A percentile compares a stretch with the other conserved stretches of the same genome.
Evolutionary conservation across 768 basidiomycete species (phyloP).

Genomic region (Boletus rubescentipes): DNA sequence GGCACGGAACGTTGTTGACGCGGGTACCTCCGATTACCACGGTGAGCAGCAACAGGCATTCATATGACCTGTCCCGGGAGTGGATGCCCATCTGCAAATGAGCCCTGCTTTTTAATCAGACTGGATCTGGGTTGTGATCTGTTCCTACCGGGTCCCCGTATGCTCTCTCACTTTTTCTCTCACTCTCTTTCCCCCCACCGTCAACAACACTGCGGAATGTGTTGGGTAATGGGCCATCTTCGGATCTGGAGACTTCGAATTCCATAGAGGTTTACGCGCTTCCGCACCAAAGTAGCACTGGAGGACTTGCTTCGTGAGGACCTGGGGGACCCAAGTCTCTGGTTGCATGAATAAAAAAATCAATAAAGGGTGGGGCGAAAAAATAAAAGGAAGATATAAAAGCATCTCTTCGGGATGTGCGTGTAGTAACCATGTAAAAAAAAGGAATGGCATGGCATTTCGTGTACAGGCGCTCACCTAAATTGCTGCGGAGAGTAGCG

Average conservation of each 20-base stretch:
- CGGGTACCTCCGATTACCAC: conserved; percentile 24
- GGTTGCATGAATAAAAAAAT: neutral
- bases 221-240: conserved; percentile 8
- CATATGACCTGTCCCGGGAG: conserved; percentile 24
- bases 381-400: neutral
- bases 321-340: neutral
- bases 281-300: conserved; percentile 9
- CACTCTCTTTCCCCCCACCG: neutral
- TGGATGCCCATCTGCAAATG: conserved; percentile 4
- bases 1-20: conserved; percentile 10
- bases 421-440: conserved; percentile 6
- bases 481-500: conserved; percentile 2
- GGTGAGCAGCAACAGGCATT: conserved; percentile 8
- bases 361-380: neutral
- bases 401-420: conserved; percentile 5
- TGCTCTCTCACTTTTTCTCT: neutral
- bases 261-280: conserved; percentile 12
- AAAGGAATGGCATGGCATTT: conserved; percentile 3
- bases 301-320: neutral
- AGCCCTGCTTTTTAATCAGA: conserved; percentile 14
- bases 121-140: conserved; percentile 16
- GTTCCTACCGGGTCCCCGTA: conserved; percentile 16
- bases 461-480: conserved; percentile 8
- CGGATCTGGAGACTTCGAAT: conserved; percentile 15
- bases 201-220: neutral